Evolutionary conservation across 2,329 filamentous ascomycete genomes (phyloP).

Genomic region (Hymenoscyphus repandus): DNA sequence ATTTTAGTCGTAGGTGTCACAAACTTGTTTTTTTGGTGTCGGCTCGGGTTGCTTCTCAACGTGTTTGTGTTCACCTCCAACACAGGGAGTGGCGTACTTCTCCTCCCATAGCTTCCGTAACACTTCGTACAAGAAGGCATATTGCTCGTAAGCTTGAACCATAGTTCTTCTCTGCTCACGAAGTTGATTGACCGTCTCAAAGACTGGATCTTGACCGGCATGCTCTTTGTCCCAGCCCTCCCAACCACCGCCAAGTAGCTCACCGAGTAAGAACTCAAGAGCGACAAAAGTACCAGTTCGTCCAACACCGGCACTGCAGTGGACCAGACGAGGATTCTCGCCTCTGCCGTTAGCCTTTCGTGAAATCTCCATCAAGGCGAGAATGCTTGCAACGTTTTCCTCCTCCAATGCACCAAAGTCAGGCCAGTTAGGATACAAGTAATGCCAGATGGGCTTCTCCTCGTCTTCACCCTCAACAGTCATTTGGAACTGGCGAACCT

Average conservation of each 20-base stretch:
- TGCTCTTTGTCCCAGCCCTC: conserved; percentile 28
- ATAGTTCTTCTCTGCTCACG: conserved; percentile 88
- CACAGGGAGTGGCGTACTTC: conserved; percentile 40
- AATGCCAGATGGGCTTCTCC: conserved; percentile 70
- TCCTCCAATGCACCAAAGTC: conserved; percentile 79
- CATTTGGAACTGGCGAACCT: conserved; percentile 69
- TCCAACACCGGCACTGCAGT: conserved; percentile 89
- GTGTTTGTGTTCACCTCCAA: conserved; percentile 25
- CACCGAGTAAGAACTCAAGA: conserved; percentile 82
- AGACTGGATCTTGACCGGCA: conserved; percentile 61
- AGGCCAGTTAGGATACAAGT: conserved; percentile 83
- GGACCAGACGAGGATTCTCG: conserved; percentile 71
- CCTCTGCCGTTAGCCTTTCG: conserved; percentile 49
- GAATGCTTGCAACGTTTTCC: conserved; percentile 61
- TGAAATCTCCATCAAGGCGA: conserved; percentile 65
- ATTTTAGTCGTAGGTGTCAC: too few relatives aligned
- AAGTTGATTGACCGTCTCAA: conserved; percentile 71
- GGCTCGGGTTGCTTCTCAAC: not conserved
- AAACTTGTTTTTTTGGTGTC: not conserved
- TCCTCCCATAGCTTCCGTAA: conserved; percentile 70
- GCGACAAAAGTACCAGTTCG: conserved; percentile 94
- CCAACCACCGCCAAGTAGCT: conserved; percentile 67
- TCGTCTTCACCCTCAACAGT: conserved; percentile 38
- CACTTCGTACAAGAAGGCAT: conserved; percentile 83
- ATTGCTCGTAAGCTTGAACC: conserved; percentile 87